Conservation (phyloP, 257 asterid species). For the Solanum piurae region DNA sequence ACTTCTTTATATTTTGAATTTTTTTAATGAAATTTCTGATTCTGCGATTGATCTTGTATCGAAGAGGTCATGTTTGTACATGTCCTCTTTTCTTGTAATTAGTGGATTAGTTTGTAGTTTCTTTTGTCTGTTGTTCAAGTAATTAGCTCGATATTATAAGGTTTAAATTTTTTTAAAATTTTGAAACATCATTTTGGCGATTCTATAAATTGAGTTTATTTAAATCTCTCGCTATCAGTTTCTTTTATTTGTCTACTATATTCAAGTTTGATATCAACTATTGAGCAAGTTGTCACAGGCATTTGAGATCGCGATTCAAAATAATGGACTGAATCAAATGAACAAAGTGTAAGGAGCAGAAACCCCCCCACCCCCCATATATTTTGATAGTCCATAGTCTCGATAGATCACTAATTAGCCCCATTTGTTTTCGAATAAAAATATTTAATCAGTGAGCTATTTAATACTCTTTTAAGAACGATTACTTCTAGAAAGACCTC, state of each 20-base stretch:
- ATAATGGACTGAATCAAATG: not conserved
- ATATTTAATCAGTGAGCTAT: not conserved
- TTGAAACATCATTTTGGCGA: not conserved
- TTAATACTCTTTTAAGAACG: not conserved
- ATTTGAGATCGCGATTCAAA: not conserved
- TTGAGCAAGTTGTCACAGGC: not conserved
- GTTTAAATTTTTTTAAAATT: not conserved
- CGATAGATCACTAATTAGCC: not conserved
- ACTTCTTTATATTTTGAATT: not conserved
- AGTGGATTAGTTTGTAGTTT: not conserved
- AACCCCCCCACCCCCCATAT: too few species aligned
- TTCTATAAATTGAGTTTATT: not conserved
- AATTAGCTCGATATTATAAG: not conserved
- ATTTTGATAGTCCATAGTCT: not conserved
- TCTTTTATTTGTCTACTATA: not conserved
- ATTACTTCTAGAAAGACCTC: not conserved
- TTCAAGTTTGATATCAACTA: not conserved
- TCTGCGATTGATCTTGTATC: fast-evolving
- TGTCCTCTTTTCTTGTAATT: not conserved
- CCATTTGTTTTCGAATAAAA: not conserved
- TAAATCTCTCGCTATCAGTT: not conserved
- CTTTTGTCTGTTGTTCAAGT: not conserved
- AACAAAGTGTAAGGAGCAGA: too few species aligned
- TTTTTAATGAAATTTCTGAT: not conserved
- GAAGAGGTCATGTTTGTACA: not conserved